Evolutionary conservation across 352 stramenopile genomes (phyloP).

Genomic region (Sclerospora graminicola): DNA sequence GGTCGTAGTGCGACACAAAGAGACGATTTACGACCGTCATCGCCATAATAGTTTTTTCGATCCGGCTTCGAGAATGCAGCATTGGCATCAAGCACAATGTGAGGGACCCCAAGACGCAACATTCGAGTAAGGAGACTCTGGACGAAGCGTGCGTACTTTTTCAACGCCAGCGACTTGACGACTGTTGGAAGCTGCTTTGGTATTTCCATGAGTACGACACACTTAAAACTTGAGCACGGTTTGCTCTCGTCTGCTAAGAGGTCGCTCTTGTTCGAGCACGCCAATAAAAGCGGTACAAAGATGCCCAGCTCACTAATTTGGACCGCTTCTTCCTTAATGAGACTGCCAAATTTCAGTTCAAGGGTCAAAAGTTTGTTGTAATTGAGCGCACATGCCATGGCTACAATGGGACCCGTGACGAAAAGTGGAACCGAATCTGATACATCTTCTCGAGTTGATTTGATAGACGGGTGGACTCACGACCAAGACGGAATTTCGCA

Average conservation of each 20-base stretch:
- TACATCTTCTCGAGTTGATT: no score
- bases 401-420: no score
- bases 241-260: constrained; percentile 2
- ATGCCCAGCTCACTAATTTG: no score
- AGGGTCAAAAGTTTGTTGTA: no score
- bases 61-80: background rate
- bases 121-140: constrained; percentile 93
- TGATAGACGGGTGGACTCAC: no score
- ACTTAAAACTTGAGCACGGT: constrained; percentile 63
- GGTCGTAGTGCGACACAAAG: background rate
- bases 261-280: no score
- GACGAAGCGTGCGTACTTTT: constrained; percentile 87
- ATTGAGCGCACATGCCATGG: no score
- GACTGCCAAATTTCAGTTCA: no score
- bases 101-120: constrained; percentile 87
- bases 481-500: no score
- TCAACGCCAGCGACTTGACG: constrained; percentile 83
- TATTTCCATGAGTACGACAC: constrained; percentile 94
- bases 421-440: no score
- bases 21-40: background rate
- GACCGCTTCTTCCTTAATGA: no score
- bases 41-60: constrained; percentile 2
- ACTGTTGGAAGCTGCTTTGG: constrained; percentile 88
- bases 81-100: constrained; percentile 88
- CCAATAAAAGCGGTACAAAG: no score